These are phyloP conservation scores for Mortierella sp. DNA, from an alignment of 371 early-diverging fungal species.

Conservation along the genomic window DNA sequence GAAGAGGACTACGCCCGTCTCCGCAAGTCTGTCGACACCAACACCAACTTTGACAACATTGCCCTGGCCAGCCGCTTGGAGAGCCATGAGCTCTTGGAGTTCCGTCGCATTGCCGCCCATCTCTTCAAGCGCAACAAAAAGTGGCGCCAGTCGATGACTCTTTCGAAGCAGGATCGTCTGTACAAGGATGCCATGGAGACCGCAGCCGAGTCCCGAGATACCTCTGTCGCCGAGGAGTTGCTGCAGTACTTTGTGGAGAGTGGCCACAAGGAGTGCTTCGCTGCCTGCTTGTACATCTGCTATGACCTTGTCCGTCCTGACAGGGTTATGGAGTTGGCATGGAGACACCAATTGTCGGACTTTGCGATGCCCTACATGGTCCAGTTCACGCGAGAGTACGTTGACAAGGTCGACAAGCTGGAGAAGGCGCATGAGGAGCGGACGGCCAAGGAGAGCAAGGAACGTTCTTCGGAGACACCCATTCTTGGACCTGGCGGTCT, in stretches of 20 bases:
- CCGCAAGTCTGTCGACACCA: conserved; percentile 92
- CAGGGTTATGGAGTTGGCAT: conserved; percentile 93
- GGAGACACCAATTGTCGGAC: conserved; percentile 90
- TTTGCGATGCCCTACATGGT: conserved; percentile 98
- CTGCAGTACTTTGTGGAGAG: conserved; percentile 94
- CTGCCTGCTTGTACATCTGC: conserved; percentile 92
- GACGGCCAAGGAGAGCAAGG: conserved; percentile 46
- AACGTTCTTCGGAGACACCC: conserved; percentile 38
- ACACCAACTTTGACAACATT: conserved; percentile 93
- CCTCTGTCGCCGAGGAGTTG: conserved; percentile 94
- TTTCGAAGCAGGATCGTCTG: conserved; percentile 95
- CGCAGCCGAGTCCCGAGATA: conserved; percentile 88
- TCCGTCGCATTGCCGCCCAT: conserved; percentile 97
- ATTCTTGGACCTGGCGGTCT: conserved; percentile 57
- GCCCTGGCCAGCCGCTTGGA: conserved; percentile 93
- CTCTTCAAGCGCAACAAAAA: conserved; percentile 95
- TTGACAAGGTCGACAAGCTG: conserved; percentile 69
- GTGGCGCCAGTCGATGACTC: conserved; percentile 94
- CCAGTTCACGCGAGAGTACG: conserved; percentile 88
- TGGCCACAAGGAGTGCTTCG: conserved; percentile 92
- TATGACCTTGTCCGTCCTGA: conserved; percentile 95
- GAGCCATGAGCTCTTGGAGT: conserved; percentile 96
- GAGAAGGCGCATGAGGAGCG: conserved; percentile 57
- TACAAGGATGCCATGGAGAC: conserved; percentile 99
- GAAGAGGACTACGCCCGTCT: conserved; percentile 95